phyloP scores from a whole-genome alignment of 2,329 filamentous ascomycete genomes.

The Didymella sp. region DNA sequence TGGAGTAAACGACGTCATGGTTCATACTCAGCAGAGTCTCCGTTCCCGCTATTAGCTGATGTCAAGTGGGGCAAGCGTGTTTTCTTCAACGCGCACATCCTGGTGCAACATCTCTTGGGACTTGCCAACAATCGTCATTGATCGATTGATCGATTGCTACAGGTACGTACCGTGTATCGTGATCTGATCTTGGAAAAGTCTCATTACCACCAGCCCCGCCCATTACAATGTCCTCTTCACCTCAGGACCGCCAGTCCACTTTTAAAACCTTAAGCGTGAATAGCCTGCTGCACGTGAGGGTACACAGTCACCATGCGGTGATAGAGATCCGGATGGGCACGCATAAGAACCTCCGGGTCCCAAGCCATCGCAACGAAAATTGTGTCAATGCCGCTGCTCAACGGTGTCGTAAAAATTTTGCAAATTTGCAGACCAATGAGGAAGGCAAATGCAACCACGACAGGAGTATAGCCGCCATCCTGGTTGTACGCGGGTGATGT shows the following conservation, averaged over 20 bases:
- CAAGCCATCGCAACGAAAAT: conserved; percentile 82
- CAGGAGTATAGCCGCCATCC: conserved; percentile 71
- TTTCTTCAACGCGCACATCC: conserved; percentile 8
- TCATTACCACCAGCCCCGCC: conserved; percentile 17
- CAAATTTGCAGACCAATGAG: conserved; percentile 89
- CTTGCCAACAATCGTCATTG: conserved; percentile 17
- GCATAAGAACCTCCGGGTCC: conserved; percentile 75
- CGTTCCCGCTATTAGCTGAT: conserved; percentile 32
- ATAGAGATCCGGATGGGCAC: conserved; percentile 83
- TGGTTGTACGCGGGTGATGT: conserved; percentile 81
- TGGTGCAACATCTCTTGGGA: conserved; percentile 14
- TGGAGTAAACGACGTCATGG: conserved; percentile 34
- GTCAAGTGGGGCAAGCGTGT: conserved; percentile 33
- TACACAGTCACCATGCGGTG: conserved; percentile 80
- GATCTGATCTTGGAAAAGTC: conserved; percentile 13
- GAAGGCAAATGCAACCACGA: conserved; percentile 85
- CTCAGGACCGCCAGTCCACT: conserved; percentile 3
- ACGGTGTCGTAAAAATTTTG: conserved; percentile 86
- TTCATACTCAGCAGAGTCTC: conserved; percentile 20
- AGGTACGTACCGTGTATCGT: conserved; percentile 17
- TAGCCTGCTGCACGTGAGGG: conserved; percentile 80
- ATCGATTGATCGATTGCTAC: conserved; percentile 18
- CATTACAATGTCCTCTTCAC: conserved; percentile 2
- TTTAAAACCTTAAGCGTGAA: conserved; percentile 60
- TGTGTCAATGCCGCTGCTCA: conserved; percentile 88